Evolutionary conservation across 2,329 filamentous ascomycete genomes (phyloP).

Genomic region (Botrytis elliptica): DNA sequence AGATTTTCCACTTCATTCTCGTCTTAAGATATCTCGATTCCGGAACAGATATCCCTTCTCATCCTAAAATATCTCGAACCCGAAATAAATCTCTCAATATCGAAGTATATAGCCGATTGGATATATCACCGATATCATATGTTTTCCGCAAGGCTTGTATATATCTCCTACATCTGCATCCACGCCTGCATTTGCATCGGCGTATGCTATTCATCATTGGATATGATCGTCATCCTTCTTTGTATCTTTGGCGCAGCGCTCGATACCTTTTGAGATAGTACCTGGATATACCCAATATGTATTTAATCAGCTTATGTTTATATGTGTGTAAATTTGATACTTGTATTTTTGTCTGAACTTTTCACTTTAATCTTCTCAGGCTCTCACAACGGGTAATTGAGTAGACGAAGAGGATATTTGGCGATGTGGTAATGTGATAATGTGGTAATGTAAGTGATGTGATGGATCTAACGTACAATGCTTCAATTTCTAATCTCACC

Average conservation of each 20-base stretch:
- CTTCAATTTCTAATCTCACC: conserved; percentile 73
- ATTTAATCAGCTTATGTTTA: conserved; percentile 12
- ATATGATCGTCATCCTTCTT: conserved; percentile 30
- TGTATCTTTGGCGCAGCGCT: conserved; percentile 76
- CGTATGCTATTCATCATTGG: conserved; percentile 1
- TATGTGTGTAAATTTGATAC: not conserved
- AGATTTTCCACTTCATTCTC: not conserved
- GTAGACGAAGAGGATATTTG: not conserved
- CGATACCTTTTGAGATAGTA: conserved; percentile 93
- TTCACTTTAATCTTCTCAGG: not conserved
- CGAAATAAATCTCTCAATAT: not conserved
- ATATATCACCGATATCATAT: not conserved
- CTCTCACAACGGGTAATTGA: not conserved
- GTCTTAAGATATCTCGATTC: not conserved
- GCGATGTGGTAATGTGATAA: not conserved
- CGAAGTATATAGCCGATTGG: not conserved
- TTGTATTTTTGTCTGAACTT: not conserved
- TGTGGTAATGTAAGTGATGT: not conserved
- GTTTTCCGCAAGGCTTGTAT: not conserved
- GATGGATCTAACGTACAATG: conserved; percentile 63
- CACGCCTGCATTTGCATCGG: not conserved
- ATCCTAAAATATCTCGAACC: not conserved
- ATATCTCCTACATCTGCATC: not conserved
- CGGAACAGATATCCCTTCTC: not conserved
- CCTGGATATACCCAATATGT: conserved; percentile 47